Evolutionary conservation across 345 rosid species (phyloP), one percentile per base, ranked within the genome.

Genomic region (Sonneratia alba): DNA sequence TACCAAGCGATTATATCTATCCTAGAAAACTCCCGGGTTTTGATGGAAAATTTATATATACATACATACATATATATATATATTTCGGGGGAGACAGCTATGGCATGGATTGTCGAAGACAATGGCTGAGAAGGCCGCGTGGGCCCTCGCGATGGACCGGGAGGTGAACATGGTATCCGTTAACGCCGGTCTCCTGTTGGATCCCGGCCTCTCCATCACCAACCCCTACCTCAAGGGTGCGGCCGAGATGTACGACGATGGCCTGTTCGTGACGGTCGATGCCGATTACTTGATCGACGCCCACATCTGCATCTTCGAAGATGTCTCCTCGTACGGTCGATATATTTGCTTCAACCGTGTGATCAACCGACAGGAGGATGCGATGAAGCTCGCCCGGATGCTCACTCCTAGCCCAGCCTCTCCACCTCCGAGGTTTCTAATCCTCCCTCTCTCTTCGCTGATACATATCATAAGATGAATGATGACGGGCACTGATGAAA

Each of bases 131-230:
- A 87, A 83, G 76, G 74, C 91, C 15, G 87, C 94, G 3, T 89
- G 94, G 94, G 91, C 94, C 0, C 73, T 89, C 51, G 94, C 94
- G n/a, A 89, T 89, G 94, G 94, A 89, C 70, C 74, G 94, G 45
- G 88, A 79, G 3, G 76, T 89, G 6, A 80, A 71, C 78, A 87
- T 87, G 91, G 89, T 87, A 22, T 77, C 87, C 7, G 53, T 89
- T 4, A 89, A 89, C 47, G 87, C 81, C 37, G 94, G 94, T 10
- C 73, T 87, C 72, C 19, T 85, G 67, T 78, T 83, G 87, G 68
- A 77, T 10, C 81, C 83, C 0, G 86, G 77, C 67, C 77, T 84
- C 15, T 62, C 83, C 72, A 77, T 89, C 63, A 38, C 67, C 22
- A 70, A 83, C 67, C 87, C 94, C 15, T 89, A 80, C 69, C 65